Base-by-base conservation (phyloP, 2,329 filamentous ascomycete genomes). In the Claviceps cyperi region DNA sequence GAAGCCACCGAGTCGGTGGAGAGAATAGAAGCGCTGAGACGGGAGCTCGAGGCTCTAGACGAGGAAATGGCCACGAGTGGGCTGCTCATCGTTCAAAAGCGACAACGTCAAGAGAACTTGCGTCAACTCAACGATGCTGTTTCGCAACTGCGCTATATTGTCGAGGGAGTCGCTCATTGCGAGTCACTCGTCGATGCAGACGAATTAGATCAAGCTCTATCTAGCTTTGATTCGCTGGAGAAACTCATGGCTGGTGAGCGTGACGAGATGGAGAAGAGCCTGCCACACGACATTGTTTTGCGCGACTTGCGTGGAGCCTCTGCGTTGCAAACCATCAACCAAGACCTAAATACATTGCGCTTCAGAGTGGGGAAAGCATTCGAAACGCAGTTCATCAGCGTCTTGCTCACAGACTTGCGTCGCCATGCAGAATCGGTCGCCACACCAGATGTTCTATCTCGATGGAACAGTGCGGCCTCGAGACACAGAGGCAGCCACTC, bases 1-100 rank as follows among this genome's bases (percentile, higher is more conserved):
- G 92, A 98, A 65, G 90, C 92, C 6, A 84, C 89, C 11, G 86
- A 94, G 51, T 97, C 91, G 2, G 90, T 98, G 2, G 75, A 83
- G 8, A 81, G 86, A 53, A 98, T 98, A 52, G 88, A 89, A 61
- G 74, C 77, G 0, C 64, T 98, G 40, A 77, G 92, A 51, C 78
- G 81, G 58, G 91, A 97, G 60, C 70, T 98, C 0, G 75, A 82
- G 52, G 80, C 80, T 39, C 73, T 98, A 5, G 92, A 98, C 61
- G 75, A 84, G 50, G 88, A 96, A 57, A 87, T 97, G 65, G 91
- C 89, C 1, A 71, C 87, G 3, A 86, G 81, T 32, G 92, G 92
- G 0, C 66, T 98, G 32, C 83, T 92, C 57, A 83, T 96, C 50
- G 83, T 95, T 4, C 84, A 90, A 53, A 82, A 94, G 63, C 80